These are phyloP conservation scores for Emericellopsis atlantica DNA, from an alignment of 2,329 filamentous ascomycete genomes.

Conservation along the genomic window DNA sequence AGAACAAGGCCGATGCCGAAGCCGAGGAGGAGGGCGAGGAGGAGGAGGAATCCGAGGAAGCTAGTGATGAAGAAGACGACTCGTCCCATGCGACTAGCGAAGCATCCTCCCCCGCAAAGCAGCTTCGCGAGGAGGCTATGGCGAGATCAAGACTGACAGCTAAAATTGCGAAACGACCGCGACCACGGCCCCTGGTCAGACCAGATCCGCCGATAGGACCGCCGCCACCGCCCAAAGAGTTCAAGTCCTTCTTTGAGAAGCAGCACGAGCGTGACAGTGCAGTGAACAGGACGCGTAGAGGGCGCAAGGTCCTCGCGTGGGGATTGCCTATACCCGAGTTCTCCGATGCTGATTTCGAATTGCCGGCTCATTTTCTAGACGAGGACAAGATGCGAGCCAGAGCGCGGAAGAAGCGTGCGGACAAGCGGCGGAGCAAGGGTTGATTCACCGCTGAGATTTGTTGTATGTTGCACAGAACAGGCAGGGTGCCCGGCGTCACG, in stretches of 20 bases:
- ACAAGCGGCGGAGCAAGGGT: constrained; percentile 37
- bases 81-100: constrained; percentile 46
- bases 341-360: constrained; percentile 55
- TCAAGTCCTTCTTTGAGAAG: constrained; percentile 80
- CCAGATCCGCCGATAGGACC: constrained; percentile 4
- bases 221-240: constrained; percentile 40
- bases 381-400: constrained; percentile 42
- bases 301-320: constrained; percentile 65
- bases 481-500: neutral
- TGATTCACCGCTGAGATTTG: constrained; percentile 8
- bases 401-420: constrained; percentile 49
- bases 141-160: constrained; percentile 30
- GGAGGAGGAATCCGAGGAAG: constrained; percentile 13
- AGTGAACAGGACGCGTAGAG: constrained; percentile 54
- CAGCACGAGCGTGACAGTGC: constrained; percentile 69
- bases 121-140: constrained; percentile 61
- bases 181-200: constrained; percentile 7
- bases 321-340: constrained; percentile 69
- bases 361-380: constrained; percentile 54
- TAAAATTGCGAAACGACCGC: constrained; percentile 18
- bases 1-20: constrained; percentile 39
- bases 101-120: constrained; percentile 40
- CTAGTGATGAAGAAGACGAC: constrained; percentile 27
- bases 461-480: too few species aligned
- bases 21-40: constrained; percentile 19